These are phyloP conservation scores for Oryza longistaminata DNA, from an alignment of 176 grass and related monocot species.

Conservation along the genomic window DNA sequence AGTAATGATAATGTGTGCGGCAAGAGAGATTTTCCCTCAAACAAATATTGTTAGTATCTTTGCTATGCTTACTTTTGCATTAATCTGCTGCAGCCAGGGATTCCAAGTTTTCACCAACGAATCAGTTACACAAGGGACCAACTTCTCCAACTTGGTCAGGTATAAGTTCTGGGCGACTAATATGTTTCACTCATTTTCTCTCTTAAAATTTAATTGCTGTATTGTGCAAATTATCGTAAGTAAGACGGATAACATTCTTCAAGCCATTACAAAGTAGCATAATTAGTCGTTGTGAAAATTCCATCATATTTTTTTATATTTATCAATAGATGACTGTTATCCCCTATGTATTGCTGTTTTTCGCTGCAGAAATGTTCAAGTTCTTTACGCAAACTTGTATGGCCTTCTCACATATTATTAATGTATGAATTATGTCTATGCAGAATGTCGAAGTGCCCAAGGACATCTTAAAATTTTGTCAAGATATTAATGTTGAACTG, in stretches of 20 bases:
- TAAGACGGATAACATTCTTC: not conserved
- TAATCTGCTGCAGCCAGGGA: constrained; percentile 39
- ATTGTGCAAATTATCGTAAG: no score
- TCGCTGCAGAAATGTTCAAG: not conserved
- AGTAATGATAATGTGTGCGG: not conserved
- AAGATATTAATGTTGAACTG: constrained; percentile 55
- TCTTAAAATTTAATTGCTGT: not conserved
- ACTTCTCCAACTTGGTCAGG: constrained; percentile 56
- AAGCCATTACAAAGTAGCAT: not conserved
- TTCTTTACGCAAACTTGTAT: no score
- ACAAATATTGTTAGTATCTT: not conserved
- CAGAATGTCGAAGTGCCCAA: constrained; percentile 47
- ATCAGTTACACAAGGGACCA: constrained; percentile 58
- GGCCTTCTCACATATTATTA: no score
- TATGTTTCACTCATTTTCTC: not conserved
- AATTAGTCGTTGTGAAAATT: no score
- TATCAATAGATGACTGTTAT: no score
- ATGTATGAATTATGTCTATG: not conserved
- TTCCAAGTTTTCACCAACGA: constrained; percentile 41
- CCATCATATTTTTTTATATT: no score
- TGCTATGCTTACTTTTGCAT: not conserved
- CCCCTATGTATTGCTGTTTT: not conserved
- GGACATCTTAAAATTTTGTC: constrained; percentile 60
- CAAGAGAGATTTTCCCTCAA: not conserved
- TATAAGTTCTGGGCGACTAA: constrained; percentile 2